A percentile compares a stretch with the other conserved stretches of the same genome.
phyloP scores from a whole-genome alignment of 2,329 filamentous ascomycete species.

The Fusarium duplospermum region DNA sequence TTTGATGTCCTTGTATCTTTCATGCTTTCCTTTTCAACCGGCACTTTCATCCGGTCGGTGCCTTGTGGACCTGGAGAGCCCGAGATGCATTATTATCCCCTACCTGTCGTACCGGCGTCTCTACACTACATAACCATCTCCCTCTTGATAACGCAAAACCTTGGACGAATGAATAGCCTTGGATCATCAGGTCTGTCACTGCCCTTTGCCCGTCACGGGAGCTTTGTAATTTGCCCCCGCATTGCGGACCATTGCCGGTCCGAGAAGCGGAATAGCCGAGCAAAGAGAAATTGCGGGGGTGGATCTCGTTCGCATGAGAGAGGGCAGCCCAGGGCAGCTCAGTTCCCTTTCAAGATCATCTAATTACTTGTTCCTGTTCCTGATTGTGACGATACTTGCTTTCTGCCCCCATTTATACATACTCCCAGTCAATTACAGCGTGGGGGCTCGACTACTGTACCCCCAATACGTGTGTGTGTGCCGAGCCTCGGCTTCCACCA shows the following conservation, averaged over 20 bases:
- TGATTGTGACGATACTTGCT: neutral
- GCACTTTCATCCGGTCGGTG: neutral
- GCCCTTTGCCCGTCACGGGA: neutral
- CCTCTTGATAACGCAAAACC: neutral
- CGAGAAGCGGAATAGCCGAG: slow-evolving; percentile 6
- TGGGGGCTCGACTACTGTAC: neutral
- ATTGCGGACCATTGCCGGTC: slow-evolving; percentile 1
- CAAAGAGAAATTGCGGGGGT: neutral
- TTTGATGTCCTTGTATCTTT: neutral
- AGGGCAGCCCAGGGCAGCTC: neutral
- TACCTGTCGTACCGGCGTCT: neutral
- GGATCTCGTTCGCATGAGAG: slow-evolving; percentile 3
- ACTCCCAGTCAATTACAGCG: neutral
- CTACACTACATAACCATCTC: neutral
- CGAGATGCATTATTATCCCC: neutral
- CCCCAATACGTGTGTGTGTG: neutral
- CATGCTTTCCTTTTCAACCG: neutral
- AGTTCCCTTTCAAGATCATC: neutral
- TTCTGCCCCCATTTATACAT: neutral
- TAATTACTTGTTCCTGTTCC: neutral
- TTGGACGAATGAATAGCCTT: neutral
- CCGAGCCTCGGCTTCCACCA: neutral
- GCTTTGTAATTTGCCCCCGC: neutral
- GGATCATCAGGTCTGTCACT: neutral
- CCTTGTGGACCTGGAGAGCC: neutral